Evolutionary conservation across 2,329 filamentous ascomycete species (phyloP).

Genomic region (Cladorrhinum sp.): DNA sequence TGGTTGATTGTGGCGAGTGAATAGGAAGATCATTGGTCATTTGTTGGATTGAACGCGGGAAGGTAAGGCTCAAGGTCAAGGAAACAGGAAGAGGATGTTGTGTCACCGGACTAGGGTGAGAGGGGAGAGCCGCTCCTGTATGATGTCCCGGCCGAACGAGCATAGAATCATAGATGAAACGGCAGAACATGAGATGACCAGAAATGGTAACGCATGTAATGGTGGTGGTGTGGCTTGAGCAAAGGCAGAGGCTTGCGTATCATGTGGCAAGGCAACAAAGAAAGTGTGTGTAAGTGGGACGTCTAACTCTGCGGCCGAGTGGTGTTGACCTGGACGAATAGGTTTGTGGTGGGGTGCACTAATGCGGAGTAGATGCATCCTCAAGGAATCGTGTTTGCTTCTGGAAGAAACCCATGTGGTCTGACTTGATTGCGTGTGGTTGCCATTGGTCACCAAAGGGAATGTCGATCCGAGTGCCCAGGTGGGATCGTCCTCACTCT

Average conservation of each 20-base stretch:
- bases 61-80: neutral
- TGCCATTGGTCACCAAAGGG: neutral
- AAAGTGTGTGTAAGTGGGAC: neutral
- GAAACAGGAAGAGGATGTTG: neutral
- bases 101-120: neutral
- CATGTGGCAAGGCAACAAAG: slow-evolving; percentile 1
- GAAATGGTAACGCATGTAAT: neutral
- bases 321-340: neutral
- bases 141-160: neutral
- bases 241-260: neutral
- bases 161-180: neutral
- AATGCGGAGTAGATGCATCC: neutral
- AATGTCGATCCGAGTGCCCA: neutral
- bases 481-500: neutral
- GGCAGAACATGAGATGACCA: neutral
- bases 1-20: neutral
- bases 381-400: neutral
- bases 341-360: neutral
- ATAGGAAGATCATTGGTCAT: neutral
- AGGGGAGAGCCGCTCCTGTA: neutral
- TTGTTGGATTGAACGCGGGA: neutral
- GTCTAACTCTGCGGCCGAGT: neutral
- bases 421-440: neutral
- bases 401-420: neutral
- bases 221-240: neutral